Evolutionary conservation across 495 filamentous ascomycete genomes (phyloP), one percentile per base, ranked within the genome.

Genomic region (Neurospora sp.): DNA sequence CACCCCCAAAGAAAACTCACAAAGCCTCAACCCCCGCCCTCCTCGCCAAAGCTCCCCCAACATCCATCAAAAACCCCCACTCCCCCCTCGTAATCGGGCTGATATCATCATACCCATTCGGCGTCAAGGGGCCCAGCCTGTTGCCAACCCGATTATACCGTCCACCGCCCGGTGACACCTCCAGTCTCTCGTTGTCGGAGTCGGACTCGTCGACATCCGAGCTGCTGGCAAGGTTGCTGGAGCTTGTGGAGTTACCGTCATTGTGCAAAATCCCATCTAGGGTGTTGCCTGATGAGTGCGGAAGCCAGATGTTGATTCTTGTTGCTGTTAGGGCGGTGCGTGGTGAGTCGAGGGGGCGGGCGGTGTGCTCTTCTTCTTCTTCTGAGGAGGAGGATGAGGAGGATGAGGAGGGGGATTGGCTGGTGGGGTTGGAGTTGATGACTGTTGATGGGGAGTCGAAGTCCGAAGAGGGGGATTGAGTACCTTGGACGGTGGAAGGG

Each of bases 51-150:
- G 80, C 53, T 0, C 53, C 53, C 6, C 53, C 53, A 35, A 65
- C 83, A 16, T 79, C 81, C 73, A 85, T 85, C 71, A 88, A 72
- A 71, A 86, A 85, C 16, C 85, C 84, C 86, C 86, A 88, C 78
- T 88, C 86, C 11, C 85, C 85, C 42, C 83, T 77, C 16, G 87
- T 88, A 18, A 85, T 82, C 14, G 86, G 87, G 39, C 84, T 86
- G 61, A 88, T 85, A 69, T 88, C 86, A 46, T 87, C 86, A 69
- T 84, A 85, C 42, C 81, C 82, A 73, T 88, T 87, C 10, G 86
- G 87, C 71, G 86, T 88, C 79, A 77, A 74, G 18, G 84, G 84
- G 7, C 81, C 84, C 8, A 82, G 48, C 38, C 39, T 69, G 38
- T 78, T 65, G 27, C 42, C 46, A 8, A 65, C 9, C 61, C 59